Evolutionary conservation across 1,284 basidiomycete genomes (phyloP).

Genomic region (Phellopilus nigrolimitatus): DNA sequence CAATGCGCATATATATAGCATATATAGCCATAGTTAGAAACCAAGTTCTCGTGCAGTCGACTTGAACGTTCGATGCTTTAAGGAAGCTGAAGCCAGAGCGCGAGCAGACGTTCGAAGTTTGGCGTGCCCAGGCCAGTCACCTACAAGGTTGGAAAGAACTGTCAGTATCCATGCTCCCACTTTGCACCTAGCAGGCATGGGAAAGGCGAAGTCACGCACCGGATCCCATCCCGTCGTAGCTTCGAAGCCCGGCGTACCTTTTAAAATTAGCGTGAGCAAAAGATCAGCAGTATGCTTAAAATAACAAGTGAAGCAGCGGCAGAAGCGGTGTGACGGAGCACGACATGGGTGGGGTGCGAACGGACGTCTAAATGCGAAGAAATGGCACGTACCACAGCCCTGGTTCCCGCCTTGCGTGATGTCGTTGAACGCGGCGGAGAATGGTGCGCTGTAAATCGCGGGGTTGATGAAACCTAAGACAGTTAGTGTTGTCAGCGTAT

Average conservation of each 20-base stretch:
- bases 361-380: not conserved
- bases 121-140: slow-evolving; percentile 21
- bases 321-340: not conserved
- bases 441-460: slow-evolving; percentile 28
- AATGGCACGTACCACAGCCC: slow-evolving; percentile 26
- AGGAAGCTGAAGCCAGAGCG: slow-evolving; percentile 17
- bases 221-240: slow-evolving; percentile 20
- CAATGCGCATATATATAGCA: too few relatives aligned
- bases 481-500: not conserved
- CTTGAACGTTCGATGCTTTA: too few relatives aligned
- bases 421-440: slow-evolving; percentile 32
- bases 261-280: not conserved
- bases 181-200: not conserved
- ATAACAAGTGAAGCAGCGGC: not conserved
- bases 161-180: not conserved
- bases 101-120: slow-evolving; percentile 19
- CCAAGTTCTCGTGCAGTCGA: too few relatives aligned
- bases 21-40: too few relatives aligned
- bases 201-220: slow-evolving; percentile 6
- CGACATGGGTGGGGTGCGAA: not conserved
- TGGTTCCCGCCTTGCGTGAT: slow-evolving; percentile 31
- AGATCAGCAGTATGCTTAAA: slow-evolving; percentile 2
- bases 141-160: not conserved
- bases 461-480: slow-evolving; percentile 36
- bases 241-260: slow-evolving; percentile 19